Base-by-base conservation (phyloP, 257 asterid species). In the Solanum lignicaule region DNA sequence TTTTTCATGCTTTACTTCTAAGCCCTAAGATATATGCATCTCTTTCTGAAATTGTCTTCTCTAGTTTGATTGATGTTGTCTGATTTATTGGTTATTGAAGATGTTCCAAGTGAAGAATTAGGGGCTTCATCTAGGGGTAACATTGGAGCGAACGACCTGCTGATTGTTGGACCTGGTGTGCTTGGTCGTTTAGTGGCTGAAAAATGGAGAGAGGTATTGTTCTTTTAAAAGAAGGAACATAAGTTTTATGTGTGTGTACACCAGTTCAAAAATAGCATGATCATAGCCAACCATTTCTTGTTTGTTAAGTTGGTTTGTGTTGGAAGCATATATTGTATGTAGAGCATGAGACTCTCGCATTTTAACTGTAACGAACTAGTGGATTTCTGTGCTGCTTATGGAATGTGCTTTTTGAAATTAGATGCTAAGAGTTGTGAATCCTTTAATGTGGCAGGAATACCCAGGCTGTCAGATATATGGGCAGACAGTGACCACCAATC, bases 161-260 rank as follows among this genome's bases (percentile, higher is more conserved):
- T 97, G 93, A 96, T 97, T 66, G 95, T 97, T 88, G 99, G 99
- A 84, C 99, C 99, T 3, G 99, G 99, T 74, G 99, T 97, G 88
- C 91, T 97, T 73, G 99, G 99, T 46, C 99, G 98, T 60, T 89
- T 95, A 65, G 97, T 97, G 76, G 99, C 99, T 86, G 94, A 96
- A 89, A 92, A 94, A 92, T 97, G 99, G 99, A 90, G 94, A 89
- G 89, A 95, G 98, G 99, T 96, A 94, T 74, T 52, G 10, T 81
- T 82, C 85, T 81, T 27, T 25, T 27, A 25, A 27, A 41, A 43
- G 29, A 81, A 81, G 2, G 69, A 81, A 18, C 69, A 10, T 31
- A n/a, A 82, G 20, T 29, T 81, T 81, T 18, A 18, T 81, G 41
- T 46, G 69, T 81, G 41, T 46, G 20, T 29, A 81, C 12, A 3